Evolutionary conservation across 208 protist genomes (phyloP), one percentile per base, ranked within the genome.

Genomic region (Leishmania braziliensis): DNA sequence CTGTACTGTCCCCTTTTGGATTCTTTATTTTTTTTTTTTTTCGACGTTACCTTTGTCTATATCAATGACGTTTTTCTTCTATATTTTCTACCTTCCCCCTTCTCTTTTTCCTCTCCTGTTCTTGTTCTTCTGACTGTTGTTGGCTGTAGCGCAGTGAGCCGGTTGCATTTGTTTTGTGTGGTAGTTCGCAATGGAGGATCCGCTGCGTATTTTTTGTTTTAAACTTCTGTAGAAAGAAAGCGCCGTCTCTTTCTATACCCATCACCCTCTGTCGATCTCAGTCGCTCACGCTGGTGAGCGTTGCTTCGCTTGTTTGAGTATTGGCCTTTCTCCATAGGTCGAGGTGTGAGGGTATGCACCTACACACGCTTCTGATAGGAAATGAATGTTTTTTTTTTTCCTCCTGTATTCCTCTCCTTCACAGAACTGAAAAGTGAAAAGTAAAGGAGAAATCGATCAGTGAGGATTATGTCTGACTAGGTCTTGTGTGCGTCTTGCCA

Each of bases 121-220:
- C 26, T 51, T 43, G 1, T 33, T 43, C 43, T 76, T 12, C 20
- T 20, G 51, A 18, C 26, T n/a, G 43, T 18, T 78, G 54, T 78
- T 43, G 58, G 16, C 29, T 23, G 29, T 62, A 43, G 18, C 33
- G 3, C 18, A 56, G 72, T 76, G 72, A 76, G 3, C 29, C 33
- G 29, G n/a, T 29, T 29, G 39, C 50, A 33, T 33, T 23, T 51
- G 75, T 10, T 46, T 60, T 77, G 26, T 53, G 33, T 12, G 23
- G 14, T 63, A 23, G 73, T 16, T 63, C 18, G 39, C 20, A 26
- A 73, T 43, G 66, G 39, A 16, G 66, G 66, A 36, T 58, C 18
- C 51, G 53, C 43, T 36, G 70, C 14, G 14, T 82, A 62, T 29
- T 36, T 48, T 73, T 26, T 79, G 60, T 78, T 75, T 79, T 12